A percentile compares a stretch with the other conserved stretches of the same genome.
Conservation (phyloP, 1,284 basidiomycete species). For the Sporisorium exsertum region DNA sequence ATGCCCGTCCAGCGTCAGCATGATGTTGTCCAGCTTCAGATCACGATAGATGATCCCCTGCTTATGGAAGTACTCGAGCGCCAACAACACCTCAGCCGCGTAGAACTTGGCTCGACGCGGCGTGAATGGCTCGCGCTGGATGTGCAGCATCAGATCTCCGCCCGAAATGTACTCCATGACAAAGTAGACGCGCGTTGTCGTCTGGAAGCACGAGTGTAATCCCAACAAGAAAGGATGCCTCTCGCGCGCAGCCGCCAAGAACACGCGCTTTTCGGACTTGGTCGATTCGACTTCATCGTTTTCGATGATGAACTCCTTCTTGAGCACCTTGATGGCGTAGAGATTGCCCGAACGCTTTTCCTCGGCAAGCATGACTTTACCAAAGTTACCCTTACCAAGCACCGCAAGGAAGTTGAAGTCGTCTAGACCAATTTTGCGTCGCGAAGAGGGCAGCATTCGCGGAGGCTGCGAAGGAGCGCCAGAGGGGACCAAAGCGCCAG, state of each 20-base stretch:
- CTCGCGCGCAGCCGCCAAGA: constrained; percentile 93
- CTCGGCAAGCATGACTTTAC: constrained; percentile 99
- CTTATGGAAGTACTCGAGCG: constrained; percentile 96
- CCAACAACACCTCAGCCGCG: constrained; percentile 95
- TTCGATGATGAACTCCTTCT: constrained; percentile 99
- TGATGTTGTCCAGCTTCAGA: constrained; percentile 97
- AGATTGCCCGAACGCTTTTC: constrained; percentile 90
- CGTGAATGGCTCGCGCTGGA: constrained; percentile 83
- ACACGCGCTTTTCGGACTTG: constrained; percentile 98
- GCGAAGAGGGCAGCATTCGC: constrained; percentile 68
- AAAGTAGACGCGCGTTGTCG: constrained; percentile 93
- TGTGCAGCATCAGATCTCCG: constrained; percentile 84
- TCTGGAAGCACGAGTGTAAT: constrained; percentile 99
- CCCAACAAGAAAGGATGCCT: constrained; percentile 97
- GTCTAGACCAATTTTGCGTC: constrained; percentile 92
- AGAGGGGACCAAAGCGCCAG: constrained; percentile 18
- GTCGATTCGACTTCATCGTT: constrained; percentile 99
- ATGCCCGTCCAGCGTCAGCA: constrained; percentile 95
- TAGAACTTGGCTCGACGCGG: constrained; percentile 94
- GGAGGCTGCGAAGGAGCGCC: constrained; percentile 20
- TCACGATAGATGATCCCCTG: constrained; percentile 91
- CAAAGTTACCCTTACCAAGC: constrained; percentile 98
- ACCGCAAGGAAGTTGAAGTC: constrained; percentile 99
- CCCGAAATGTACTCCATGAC: constrained; percentile 82
- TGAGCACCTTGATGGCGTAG: constrained; percentile 99